Conservation (phyloP, 106 monocot genomes). For the Posidonia australis region DNA sequence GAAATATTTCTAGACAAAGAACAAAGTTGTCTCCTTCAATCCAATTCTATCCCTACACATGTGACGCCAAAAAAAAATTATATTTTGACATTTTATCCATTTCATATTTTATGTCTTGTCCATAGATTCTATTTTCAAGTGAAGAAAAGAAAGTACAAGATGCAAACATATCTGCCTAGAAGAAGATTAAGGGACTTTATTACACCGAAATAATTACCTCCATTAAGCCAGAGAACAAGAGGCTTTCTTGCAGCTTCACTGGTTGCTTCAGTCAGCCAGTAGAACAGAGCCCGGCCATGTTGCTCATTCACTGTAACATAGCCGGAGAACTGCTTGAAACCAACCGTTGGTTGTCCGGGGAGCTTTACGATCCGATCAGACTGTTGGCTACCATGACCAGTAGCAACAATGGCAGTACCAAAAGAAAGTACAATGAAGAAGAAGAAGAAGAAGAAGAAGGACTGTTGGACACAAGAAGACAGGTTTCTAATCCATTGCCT, state of each 20-base stretch:
- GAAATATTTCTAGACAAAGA: too few species aligned
- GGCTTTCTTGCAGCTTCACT: slow-evolving; percentile 46
- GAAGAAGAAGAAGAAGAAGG: slow-evolving; percentile 1
- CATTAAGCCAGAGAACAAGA: slow-evolving; percentile 93
- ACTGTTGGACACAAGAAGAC: background rate
- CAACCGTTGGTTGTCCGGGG: slow-evolving; percentile 71
- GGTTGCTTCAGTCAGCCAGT: slow-evolving; percentile 81
- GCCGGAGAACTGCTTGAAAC: slow-evolving; percentile 73
- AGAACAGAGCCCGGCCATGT: slow-evolving; percentile 81
- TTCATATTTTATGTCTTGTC: too few species aligned
- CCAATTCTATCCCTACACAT: too few species aligned
- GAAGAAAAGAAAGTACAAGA: background rate
- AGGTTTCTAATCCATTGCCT: background rate
- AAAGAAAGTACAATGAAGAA: background rate
- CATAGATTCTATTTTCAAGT: background rate
- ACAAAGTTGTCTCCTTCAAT: too few species aligned
- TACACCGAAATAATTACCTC: slow-evolving; percentile 75
- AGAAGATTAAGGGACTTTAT: too few species aligned
- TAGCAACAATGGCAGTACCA: background rate
- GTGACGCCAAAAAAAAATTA: too few species aligned
- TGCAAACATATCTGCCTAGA: too few species aligned
- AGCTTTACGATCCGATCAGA: slow-evolving; percentile 26
- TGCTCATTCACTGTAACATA: slow-evolving; percentile 72
- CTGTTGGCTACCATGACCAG: background rate
- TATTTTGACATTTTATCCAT: too few species aligned